Evolutionary conservation across 352 stramenopile species (phyloP), one percentile per base, ranked within the genome.

Genomic region (Blastocystis sp.): DNA sequence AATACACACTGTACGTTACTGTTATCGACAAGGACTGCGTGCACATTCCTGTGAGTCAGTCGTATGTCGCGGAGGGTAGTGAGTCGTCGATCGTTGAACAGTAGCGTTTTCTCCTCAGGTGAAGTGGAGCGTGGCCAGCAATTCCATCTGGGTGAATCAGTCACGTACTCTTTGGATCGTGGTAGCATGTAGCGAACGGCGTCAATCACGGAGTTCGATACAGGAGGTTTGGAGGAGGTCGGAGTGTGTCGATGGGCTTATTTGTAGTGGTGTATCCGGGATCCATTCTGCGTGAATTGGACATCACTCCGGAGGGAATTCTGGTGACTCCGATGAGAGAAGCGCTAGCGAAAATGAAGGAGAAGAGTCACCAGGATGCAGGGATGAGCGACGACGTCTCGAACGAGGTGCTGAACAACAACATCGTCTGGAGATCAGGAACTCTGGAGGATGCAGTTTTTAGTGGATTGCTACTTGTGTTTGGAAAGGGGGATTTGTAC

Each of bases 401-500:
- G 6, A 47, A 24, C 8, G 18, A 41, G n/a, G 13, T 85, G 3
- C 53, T 66, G 73, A 85, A 85, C 20, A 68, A 85, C 30, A 85
- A 85, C 26, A 20, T 85, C 34, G 53, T 68, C 24, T 85, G 73
- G 73, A 30, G 73, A 8, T 69, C 50, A 6, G 47, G 45, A 9
- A 18, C 26, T 7, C 34, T 45, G 9, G 53, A 43, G 20, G 73
- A 85, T 45, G 73, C 53, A 8, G 26, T 37, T 24, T 85, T 85
- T 24, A 85, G 16, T 34, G 73, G 73, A 68, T 55, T 85, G 50
- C 54, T 85, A 24, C 73, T 85, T 18, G 73, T 85, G n/a, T 85
- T 85, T 45, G 73, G 73, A 54, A 85, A 85, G 50, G 73, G 73
- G 18, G 54, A 85, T 69, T 16, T 85, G 45, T 85, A 85, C 53